Conservation (phyloP, 2,329 filamentous ascomycete species). For the Phyllachora maydis region DNA sequence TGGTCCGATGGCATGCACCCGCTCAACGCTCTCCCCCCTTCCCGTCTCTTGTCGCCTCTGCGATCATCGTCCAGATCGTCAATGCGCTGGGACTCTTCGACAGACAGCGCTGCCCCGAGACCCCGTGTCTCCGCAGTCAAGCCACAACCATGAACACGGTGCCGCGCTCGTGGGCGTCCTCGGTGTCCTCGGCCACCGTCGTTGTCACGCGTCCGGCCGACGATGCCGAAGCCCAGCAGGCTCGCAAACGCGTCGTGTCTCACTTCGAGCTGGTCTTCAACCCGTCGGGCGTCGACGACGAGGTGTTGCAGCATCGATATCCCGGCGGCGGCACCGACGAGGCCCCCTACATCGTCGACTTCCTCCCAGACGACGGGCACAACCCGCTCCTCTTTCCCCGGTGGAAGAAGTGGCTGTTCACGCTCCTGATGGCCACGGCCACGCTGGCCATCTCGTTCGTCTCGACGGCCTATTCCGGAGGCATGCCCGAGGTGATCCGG, state of each 20-base stretch:
- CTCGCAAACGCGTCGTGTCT: not conserved
- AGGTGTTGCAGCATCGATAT: conserved; percentile 20
- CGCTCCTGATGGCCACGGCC: conserved; percentile 39
- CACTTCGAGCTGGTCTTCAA: not conserved
- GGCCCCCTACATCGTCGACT: conserved; percentile 48
- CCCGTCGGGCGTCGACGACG: not conserved
- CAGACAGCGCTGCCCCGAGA: too few species aligned
- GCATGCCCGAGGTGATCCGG: conserved; percentile 26
- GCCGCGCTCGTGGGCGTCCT: too few species aligned
- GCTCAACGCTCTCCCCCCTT: too few species aligned
- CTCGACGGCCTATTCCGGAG: conserved; percentile 45
- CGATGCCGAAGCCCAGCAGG: too few species aligned
- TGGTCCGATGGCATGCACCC: too few species aligned
- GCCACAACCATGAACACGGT: too few species aligned
- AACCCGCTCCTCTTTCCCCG: conserved; percentile 41
- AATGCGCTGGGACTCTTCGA: too few species aligned
- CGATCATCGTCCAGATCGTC: too few species aligned
- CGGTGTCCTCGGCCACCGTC: too few species aligned
- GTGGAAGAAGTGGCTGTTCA: conserved; percentile 44
- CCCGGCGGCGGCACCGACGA: conserved; percentile 40
- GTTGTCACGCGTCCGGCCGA: too few species aligned
- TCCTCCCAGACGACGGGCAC: conserved; percentile 42
- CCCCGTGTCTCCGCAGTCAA: too few species aligned
- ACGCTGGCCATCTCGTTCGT: conserved; percentile 51
- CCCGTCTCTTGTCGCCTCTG: too few species aligned